phyloP scores from a whole-genome alignment of 2,329 filamentous ascomycete species.

The Verticillium albo-atrum region DNA sequence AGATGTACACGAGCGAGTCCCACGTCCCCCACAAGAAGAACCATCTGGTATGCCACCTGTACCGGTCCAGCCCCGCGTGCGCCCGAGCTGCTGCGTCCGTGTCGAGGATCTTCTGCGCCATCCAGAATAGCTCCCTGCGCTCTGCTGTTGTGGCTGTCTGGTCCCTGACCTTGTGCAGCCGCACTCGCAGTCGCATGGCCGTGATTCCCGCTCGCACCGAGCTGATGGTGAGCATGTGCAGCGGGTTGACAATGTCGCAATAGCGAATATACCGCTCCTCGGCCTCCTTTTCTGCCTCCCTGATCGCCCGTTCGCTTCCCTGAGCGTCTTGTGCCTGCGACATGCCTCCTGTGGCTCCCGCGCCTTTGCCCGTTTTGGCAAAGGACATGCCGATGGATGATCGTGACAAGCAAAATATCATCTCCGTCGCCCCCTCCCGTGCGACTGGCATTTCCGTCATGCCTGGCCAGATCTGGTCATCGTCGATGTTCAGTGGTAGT shows the following conservation, averaged over 20 bases:
- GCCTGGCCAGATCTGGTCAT: slow-evolving; percentile 29
- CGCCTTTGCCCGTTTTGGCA: slow-evolving; percentile 4
- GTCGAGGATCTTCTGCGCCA: slow-evolving; percentile 31
- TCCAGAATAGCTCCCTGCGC: slow-evolving; percentile 17
- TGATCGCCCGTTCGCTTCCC: slow-evolving; percentile 25
- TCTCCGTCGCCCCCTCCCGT: slow-evolving; percentile 25
- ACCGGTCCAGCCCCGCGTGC: slow-evolving; percentile 17
- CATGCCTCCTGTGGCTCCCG: too few species aligned
- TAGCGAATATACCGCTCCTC: slow-evolving; percentile 38
- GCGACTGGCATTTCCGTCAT: slow-evolving; percentile 25
- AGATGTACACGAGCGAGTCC: slow-evolving; percentile 25
- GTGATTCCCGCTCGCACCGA: slow-evolving; percentile 20
- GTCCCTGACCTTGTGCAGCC: slow-evolving; percentile 16
- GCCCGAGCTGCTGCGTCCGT: slow-evolving; percentile 25
- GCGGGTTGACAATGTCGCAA: slow-evolving; percentile 34
- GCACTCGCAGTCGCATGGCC: slow-evolving; percentile 16
- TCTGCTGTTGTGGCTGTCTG: slow-evolving; percentile 18
- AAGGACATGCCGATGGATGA: slow-evolving; percentile 35
- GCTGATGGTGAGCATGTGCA: slow-evolving; percentile 26
- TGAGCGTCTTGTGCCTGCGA: slow-evolving; percentile 1
- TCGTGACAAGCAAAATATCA: slow-evolving; percentile 30
- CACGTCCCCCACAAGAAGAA: slow-evolving; percentile 28
- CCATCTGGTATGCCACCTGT: slow-evolving; percentile 23
- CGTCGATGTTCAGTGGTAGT: slow-evolving; percentile 30
- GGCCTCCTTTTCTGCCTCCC: slow-evolving; percentile 33